Evolutionary conservation across 805 yeast species (phyloP).

Genomic region (Kazachstania martiniae): DNA sequence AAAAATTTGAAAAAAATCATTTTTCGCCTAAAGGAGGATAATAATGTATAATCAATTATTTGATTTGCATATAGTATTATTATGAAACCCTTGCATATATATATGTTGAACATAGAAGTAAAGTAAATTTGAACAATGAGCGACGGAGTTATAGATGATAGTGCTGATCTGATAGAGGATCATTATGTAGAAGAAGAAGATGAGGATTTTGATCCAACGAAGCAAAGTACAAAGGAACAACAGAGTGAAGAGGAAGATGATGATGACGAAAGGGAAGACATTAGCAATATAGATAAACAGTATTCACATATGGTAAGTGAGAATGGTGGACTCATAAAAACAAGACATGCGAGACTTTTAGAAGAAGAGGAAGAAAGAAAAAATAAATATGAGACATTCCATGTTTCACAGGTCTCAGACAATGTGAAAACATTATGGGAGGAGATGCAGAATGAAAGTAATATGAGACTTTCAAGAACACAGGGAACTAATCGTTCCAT

Average conservation of each 20-base stretch:
- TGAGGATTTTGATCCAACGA: slow-evolving; percentile 28
- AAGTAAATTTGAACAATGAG: slow-evolving; percentile 10
- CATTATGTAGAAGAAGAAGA: slow-evolving; percentile 29
- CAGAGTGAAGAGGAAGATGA: slow-evolving; percentile 20
- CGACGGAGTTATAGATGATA: too few relatives aligned
- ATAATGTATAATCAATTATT: too few relatives aligned
- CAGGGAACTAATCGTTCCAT: slow-evolving; percentile 17
- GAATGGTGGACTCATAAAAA: slow-evolving; percentile 55
- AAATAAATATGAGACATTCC: slow-evolving; percentile 23
- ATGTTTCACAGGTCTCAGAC: slow-evolving; percentile 21
- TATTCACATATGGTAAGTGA: slow-evolving; percentile 44
- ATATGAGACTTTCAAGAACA: slow-evolving; percentile 14
- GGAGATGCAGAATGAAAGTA: slow-evolving; percentile 33
- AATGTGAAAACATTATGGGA: slow-evolving; percentile 48
- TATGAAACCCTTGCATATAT: too few relatives aligned
- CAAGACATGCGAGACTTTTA: slow-evolving; percentile 49
- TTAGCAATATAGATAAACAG: slow-evolving; percentile 18
- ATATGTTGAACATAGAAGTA: slow-evolving; percentile 1
- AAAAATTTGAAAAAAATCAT: too few relatives aligned
- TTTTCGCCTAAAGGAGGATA: too few relatives aligned
- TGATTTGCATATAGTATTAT: too few relatives aligned
- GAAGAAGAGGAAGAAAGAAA: slow-evolving; percentile 29
- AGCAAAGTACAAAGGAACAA: slow-evolving; percentile 17
- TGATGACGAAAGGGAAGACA: slow-evolving; percentile 30
- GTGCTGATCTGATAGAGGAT: too few relatives aligned